Evolutionary conservation across 2,329 filamentous ascomycete genomes (phyloP), one percentile per base, ranked within the genome.

Genomic region (Cytospora piceae): DNA sequence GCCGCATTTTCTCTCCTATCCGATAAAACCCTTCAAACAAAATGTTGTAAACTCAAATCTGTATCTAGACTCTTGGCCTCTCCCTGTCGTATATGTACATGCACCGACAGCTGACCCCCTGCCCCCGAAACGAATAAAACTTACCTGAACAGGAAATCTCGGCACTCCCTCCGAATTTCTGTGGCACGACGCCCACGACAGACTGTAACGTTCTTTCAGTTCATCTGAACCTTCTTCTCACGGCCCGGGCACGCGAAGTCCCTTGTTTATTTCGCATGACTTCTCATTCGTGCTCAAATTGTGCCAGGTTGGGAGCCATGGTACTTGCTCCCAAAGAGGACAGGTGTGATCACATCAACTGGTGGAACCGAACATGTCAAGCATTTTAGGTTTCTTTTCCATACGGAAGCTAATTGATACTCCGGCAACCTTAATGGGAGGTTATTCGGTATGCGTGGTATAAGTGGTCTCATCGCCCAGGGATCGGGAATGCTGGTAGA

Each of bases 91-190:
- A 15, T 24, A 51, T 32, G 24, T 34, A 51, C 20, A 37, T 20
- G 27, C 9, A 20, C 2, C 15, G 52, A 15, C 11, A 42, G 46
- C 11, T 11, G 14, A 24, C 12, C 39, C 56, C 17, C 11, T 58
- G 17, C 17, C 24, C 54, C 20, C 15, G 20, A 34, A 37, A 4
- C 52, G n/a, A 17, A n/a, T 58, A 32, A 46, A 49, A 53, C 34
- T 64, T 56, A 46, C 61, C 64, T 31, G 51, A 66, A 64, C 9
- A 60, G 64, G 64, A 59, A 66, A 66, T 66, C 56, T 66, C 64
- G 64, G 64, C 51, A 57, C 39, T 42, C n/a, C 52, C 64, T 66
- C 64, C 64, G 64, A n/a, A 56, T 32, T 29, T 29, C 27, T 29
- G 5, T 64, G 24, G 56, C 17, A 39, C 56, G 27, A 59, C 60